Conservation (phyloP, 768 basidiomycete species). For the Tylopilus vinaceipallidus region DNA sequence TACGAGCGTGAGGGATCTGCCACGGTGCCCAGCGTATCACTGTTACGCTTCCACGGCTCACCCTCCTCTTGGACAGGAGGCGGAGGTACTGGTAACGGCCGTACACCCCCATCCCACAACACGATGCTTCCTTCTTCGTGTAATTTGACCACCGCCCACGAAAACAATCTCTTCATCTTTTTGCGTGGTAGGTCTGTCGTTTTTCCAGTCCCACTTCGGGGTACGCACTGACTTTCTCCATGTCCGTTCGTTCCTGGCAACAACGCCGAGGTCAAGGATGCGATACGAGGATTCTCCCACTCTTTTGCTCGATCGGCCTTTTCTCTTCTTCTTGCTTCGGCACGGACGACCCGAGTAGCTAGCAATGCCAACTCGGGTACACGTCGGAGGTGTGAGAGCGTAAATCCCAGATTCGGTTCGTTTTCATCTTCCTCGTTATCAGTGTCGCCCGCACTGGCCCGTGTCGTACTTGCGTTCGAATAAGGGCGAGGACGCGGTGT, state of each 20-base stretch:
- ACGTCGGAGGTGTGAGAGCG: constrained; percentile 72
- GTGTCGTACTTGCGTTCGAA: not conserved
- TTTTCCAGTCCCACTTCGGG: not conserved
- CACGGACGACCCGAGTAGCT: constrained; percentile 61
- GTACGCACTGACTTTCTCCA: not conserved
- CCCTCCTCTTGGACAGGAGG: constrained; percentile 10
- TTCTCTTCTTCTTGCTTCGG: constrained; percentile 54
- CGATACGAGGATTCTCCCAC: not conserved
- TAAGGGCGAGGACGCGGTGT: constrained; percentile 14
- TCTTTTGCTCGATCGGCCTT: constrained; percentile 46
- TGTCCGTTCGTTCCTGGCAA: not conserved
- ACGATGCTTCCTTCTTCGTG: constrained; percentile 73
- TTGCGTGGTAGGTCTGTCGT: constrained; percentile 25
- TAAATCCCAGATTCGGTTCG: constrained; percentile 46
- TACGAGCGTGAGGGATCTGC: constrained; percentile 13
- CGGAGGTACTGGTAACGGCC: constrained; percentile 30
- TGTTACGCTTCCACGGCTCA: constrained; percentile 48
- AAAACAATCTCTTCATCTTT: constrained; percentile 69
- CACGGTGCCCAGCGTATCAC: constrained; percentile 20
- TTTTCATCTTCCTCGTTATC: not conserved
- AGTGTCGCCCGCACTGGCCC: not conserved
- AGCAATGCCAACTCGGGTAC: constrained; percentile 70
- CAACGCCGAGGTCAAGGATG: not conserved
- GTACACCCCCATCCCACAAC: constrained; percentile 65
- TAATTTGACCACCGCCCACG: constrained; percentile 60